phyloP scores from a whole-genome alignment of 768 basidiomycete genomes.

The Tulasnella sp. region DNA sequence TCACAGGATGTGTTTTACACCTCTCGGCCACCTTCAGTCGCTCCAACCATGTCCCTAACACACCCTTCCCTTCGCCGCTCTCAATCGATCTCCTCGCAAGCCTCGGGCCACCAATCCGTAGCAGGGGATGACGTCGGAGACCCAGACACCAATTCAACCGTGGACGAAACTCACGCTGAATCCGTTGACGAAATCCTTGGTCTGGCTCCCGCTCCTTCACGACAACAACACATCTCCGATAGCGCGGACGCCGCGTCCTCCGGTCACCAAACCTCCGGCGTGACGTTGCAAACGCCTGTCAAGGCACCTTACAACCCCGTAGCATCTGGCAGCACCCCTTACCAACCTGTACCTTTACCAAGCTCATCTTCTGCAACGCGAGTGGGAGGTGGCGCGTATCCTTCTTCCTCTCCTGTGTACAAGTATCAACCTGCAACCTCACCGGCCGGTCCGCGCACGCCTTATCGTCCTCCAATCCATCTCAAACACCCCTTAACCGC shows the following conservation, averaged over 20 bases:
- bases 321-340: background rate
- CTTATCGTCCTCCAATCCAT: conserved; percentile 17
- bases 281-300: background rate
- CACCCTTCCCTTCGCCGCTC: conserved; percentile 18
- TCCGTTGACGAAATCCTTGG: conserved; percentile 12
- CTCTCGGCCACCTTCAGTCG: conserved; percentile 5
- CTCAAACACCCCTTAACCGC: conserved; percentile 11
- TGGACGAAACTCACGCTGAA: background rate
- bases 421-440: conserved; percentile 9
- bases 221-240: background rate
- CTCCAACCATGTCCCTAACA: background rate
- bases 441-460: conserved; percentile 12
- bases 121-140: conserved; percentile 2
- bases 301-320: background rate
- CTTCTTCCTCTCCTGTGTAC: conserved; percentile 11
- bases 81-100: conserved; percentile 13
- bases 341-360: background rate
- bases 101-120: background rate
- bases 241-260: background rate
- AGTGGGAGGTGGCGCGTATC: background rate
- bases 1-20: conserved; percentile 17
- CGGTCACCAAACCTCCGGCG: background rate
- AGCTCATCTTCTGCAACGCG: background rate
- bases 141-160: background rate
- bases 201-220: background rate